Conservation (phyloP, 1,139 yeast genomes). For the Lodderomyces pseudojiufengensis region DNA sequence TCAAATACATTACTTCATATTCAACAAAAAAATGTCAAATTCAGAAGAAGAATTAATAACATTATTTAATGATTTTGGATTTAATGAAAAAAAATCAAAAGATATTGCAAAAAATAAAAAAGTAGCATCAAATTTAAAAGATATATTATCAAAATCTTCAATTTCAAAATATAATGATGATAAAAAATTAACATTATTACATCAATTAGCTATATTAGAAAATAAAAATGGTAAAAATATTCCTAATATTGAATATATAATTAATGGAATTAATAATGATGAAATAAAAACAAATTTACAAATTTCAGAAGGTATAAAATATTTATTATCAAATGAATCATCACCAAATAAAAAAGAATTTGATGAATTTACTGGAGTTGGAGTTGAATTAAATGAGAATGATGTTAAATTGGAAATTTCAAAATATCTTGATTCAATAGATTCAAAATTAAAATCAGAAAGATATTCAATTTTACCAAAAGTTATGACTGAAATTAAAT, state of each 20-base stretch:
- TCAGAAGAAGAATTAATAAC: slow-evolving; percentile 28
- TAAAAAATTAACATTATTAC: slow-evolving; percentile 62
- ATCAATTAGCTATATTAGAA: slow-evolving; percentile 64
- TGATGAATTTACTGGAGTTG: slow-evolving; percentile 74
- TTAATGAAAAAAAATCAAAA: slow-evolving; percentile 63
- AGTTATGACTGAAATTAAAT: slow-evolving; percentile 72
- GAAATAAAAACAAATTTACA: slow-evolving; percentile 67
- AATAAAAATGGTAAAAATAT: slow-evolving; percentile 44
- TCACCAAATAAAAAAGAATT: slow-evolving; percentile 38
- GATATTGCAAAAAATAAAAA: slow-evolving; percentile 84
- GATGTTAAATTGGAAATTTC: slow-evolving; percentile 59
- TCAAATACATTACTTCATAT: neutral
- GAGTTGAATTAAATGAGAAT: slow-evolving; percentile 63
- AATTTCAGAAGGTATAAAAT: slow-evolving; percentile 77
- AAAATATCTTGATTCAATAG: slow-evolving; percentile 56
- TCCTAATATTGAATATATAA: slow-evolving; percentile 47
- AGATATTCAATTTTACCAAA: slow-evolving; percentile 78
- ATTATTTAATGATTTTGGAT: slow-evolving; percentile 60
- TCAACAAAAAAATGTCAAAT: slow-evolving; percentile 1
- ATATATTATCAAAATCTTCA: slow-evolving; percentile 36
- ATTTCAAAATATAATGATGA: slow-evolving; percentile 37
- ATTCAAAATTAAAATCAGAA: slow-evolving; percentile 56
- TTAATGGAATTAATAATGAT: slow-evolving; percentile 60
- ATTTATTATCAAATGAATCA: slow-evolving; percentile 46
- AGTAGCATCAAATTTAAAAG: slow-evolving; percentile 65